A percentile compares a stretch with the other conserved stretches of the same genome.
Evolutionary conservation across 225 moss, liverwort and hornwort species (phyloP).

Genomic region (Thuidium tamariscinum): DNA sequence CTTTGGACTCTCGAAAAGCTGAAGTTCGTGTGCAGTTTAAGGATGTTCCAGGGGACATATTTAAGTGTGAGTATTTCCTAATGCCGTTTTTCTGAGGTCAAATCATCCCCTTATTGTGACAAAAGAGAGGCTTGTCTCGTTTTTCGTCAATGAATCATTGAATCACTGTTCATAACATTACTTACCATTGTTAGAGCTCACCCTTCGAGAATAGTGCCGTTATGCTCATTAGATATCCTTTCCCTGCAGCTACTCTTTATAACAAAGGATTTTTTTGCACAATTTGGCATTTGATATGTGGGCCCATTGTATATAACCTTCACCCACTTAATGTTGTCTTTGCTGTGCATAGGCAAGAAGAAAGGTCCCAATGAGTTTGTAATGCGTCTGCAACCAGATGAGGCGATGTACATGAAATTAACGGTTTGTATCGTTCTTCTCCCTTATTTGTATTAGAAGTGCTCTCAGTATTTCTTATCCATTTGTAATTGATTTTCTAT

Average conservation of each 20-base stretch:
- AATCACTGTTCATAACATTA: background rate
- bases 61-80: slow-evolving; percentile 40
- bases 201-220: background rate
- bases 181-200: background rate
- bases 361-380: slow-evolving; percentile 95
- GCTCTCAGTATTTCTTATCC: background rate
- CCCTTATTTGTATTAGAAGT: background rate
- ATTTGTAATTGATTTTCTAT: background rate
- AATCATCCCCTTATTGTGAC: background rate
- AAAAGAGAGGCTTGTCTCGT: background rate
- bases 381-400: slow-evolving; percentile 82
- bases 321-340: background rate
- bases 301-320: background rate
- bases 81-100: background rate
- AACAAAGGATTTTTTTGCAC: background rate
- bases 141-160: background rate
- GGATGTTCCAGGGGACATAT: slow-evolving; percentile 92
- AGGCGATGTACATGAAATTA: slow-evolving; percentile 97
- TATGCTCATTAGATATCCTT: background rate
- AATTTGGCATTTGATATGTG: background rate
- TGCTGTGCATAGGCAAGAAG: slow-evolving; percentile 31
- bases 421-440: slow-evolving; percentile 31
- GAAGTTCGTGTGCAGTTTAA: slow-evolving; percentile 95
- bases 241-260: background rate
- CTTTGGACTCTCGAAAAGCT: slow-evolving; percentile 72